Conservation (phyloP, 257 asterid genomes). For the Petunia secreta region DNA sequence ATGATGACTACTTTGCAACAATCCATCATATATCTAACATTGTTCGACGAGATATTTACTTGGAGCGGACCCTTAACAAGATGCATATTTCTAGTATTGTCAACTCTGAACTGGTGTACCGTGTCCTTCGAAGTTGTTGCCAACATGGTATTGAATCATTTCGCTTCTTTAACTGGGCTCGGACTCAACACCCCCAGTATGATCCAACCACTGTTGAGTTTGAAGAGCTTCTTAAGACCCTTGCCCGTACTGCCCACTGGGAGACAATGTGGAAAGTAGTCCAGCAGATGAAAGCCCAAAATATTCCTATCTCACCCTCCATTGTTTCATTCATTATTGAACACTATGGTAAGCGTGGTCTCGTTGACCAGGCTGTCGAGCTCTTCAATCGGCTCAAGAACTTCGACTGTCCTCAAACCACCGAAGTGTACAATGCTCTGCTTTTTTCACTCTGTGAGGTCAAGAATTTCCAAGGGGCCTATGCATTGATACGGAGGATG, state of each 20-base stretch:
- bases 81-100: conserved; percentile 71
- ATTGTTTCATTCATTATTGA: conserved; percentile 82
- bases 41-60: conserved; percentile 81
- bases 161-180: conserved; percentile 98
- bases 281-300: conserved; percentile 71
- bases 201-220: conserved; percentile 92
- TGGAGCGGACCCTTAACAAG: conserved; percentile 94
- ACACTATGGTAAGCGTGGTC: conserved; percentile 86
- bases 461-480: conserved; percentile 94
- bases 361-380: conserved; percentile 83
- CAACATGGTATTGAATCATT: conserved; percentile 73
- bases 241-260: conserved; percentile 80
- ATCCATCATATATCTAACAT: conserved; percentile 92
- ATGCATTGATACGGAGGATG: conserved; percentile 93
- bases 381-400: conserved; percentile 79
- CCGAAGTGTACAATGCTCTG: conserved; percentile 80
- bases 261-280: conserved; percentile 99
- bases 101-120: conserved; percentile 84
- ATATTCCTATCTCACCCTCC: conserved; percentile 66
- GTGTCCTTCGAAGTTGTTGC: conserved; percentile 84
- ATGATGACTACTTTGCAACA: conserved; percentile 90
- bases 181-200: conserved; percentile 78
- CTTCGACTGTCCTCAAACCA: conserved; percentile 75
- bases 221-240: conserved; percentile 84
- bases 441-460: conserved; percentile 89